Evolutionary conservation across 2,329 filamentous ascomycete species (phyloP).

Genomic region (Paradendryphiella salina): DNA sequence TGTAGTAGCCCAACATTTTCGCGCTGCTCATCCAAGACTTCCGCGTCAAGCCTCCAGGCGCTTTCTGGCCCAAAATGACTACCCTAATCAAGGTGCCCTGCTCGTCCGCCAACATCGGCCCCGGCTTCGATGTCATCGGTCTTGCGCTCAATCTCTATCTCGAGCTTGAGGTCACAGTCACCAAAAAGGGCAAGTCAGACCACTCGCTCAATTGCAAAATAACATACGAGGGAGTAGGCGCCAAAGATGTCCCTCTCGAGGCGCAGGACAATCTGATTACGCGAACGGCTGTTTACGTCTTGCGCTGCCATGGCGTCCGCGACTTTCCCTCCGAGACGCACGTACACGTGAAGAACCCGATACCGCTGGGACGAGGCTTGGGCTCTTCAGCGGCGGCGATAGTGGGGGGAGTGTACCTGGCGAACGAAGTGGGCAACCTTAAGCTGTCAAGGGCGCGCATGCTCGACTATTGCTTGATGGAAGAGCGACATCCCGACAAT

Average conservation of each 20-base stretch:
- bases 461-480: constrained; percentile 97
- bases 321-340: constrained; percentile 80
- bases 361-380: constrained; percentile 86
- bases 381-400: constrained; percentile 96
- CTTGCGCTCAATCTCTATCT: constrained; percentile 93
- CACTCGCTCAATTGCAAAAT: constrained; percentile 81
- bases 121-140: constrained; percentile 96
- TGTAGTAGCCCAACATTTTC: constrained; percentile 12
- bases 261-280: constrained; percentile 92
- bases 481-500: constrained; percentile 60
- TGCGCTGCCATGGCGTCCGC: constrained; percentile 86
- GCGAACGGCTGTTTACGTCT: constrained; percentile 88
- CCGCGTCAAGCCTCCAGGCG: constrained; percentile 14
- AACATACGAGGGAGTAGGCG: constrained; percentile 84
- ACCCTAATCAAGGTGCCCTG: constrained; percentile 79
- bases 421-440: constrained; percentile 83
- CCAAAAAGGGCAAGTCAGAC: constrained; percentile 55
- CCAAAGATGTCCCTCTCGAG: constrained; percentile 77
- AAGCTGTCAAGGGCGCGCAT: constrained; percentile 77
- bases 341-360: constrained; percentile 93
- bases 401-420: constrained; percentile 90
- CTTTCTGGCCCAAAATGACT: constrained; percentile 29
- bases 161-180: constrained; percentile 79
- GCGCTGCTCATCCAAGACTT: constrained; percentile 7
- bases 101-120: constrained; percentile 95